Evolutionary conservation across 2,329 filamentous ascomycete genomes (phyloP).

Genomic region (Sarocladium oryzae): DNA sequence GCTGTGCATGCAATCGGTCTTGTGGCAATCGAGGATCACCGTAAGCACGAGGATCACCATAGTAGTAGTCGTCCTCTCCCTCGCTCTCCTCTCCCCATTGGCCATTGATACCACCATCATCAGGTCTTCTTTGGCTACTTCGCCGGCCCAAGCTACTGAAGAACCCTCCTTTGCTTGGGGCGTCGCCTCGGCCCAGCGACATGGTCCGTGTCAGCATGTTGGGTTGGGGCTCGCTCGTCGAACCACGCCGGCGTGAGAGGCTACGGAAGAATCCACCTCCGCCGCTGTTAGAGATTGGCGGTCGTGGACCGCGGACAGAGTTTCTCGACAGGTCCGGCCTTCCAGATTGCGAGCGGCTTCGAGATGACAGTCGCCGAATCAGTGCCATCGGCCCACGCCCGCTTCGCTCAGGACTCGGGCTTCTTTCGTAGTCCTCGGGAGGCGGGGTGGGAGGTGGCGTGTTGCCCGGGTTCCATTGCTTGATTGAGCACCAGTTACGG

Average conservation of each 20-base stretch:
- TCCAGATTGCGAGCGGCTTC: slow-evolving; percentile 28
- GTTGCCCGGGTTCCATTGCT: slow-evolving; percentile 70
- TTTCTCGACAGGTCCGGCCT: slow-evolving; percentile 32
- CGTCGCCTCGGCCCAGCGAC: slow-evolving; percentile 44
- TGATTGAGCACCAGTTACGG: slow-evolving; percentile 93
- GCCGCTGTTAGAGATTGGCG: slow-evolving; percentile 41
- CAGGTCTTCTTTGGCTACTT: slow-evolving; percentile 30
- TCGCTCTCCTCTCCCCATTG: slow-evolving; percentile 42
- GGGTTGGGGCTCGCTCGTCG: slow-evolving; percentile 20
- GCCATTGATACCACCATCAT: slow-evolving; percentile 51
- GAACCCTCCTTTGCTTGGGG: slow-evolving; percentile 21
- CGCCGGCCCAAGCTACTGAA: slow-evolving; percentile 37
- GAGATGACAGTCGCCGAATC: slow-evolving; percentile 37
- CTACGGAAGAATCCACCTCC: slow-evolving; percentile 33
- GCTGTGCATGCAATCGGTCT: slow-evolving; percentile 13
- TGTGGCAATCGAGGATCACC: slow-evolving; percentile 1
- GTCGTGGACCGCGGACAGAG: slow-evolving; percentile 36
- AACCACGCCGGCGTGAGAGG: slow-evolving; percentile 20
- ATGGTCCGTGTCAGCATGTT: slow-evolving; percentile 48
- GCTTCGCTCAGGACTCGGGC: slow-evolving; percentile 4
- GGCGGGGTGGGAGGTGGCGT: slow-evolving; percentile 68
- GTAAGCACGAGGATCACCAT: slow-evolving; percentile 5
- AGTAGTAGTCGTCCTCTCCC: slow-evolving; percentile 24
- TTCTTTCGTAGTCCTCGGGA: slow-evolving; percentile 33
- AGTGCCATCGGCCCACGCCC: slow-evolving; percentile 16